Evolutionary conservation across 306 rosid genomes (phyloP).

Genomic region (Rosa multiflora): DNA sequence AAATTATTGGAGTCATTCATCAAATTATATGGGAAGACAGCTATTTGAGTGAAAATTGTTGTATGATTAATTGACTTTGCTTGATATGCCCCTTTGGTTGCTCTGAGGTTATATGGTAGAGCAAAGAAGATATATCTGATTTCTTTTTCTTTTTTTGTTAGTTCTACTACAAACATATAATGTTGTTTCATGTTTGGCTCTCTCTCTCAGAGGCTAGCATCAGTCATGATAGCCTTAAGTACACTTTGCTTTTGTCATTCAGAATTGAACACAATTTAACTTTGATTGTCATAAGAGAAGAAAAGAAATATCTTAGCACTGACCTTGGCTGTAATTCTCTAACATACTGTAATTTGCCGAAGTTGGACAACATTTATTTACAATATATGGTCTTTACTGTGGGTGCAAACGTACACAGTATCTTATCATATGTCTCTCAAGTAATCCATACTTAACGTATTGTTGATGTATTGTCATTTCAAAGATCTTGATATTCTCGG

Average conservation of each 20-base stretch:
- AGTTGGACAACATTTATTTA: background rate
- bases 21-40: background rate
- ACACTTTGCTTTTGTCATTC: background rate
- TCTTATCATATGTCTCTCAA: background rate
- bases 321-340: background rate
- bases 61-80: background rate
- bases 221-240: background rate
- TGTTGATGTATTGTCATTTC: slow-evolving; percentile 35
- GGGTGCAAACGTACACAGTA: background rate
- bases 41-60: background rate
- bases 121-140: background rate
- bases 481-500: slow-evolving; percentile 62
- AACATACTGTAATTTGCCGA: background rate
- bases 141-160: background rate
- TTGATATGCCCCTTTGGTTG: background rate
- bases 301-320: background rate
- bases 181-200: background rate
- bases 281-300: background rate
- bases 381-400: background rate
- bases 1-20: too few relatives aligned
- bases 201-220: background rate
- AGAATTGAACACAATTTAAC: background rate
- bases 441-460: slow-evolving; percentile 15
- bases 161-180: background rate
- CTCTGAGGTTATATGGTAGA: background rate